Conservation (phyloP, 352 stramenopile species). For the Phytophthora ramorum region DNA sequence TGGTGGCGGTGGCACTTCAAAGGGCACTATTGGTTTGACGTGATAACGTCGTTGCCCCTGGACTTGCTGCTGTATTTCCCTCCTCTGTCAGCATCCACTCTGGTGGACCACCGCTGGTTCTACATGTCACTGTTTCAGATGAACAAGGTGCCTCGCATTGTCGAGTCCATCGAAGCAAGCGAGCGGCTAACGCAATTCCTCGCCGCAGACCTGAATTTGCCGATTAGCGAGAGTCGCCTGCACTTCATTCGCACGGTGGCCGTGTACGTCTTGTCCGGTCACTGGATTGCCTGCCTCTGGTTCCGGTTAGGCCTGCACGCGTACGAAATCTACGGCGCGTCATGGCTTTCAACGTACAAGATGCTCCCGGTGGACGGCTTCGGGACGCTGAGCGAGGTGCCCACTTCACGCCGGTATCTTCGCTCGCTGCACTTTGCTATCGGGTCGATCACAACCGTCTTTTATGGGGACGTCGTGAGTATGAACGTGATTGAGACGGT, state of each 20-base stretch:
- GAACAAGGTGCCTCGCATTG: slow-evolving; percentile 67
- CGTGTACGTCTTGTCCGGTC: slow-evolving; percentile 59
- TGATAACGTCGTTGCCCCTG: slow-evolving; percentile 49
- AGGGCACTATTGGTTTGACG: slow-evolving; percentile 30
- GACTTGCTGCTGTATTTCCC: slow-evolving; percentile 63
- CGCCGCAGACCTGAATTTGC: slow-evolving; percentile 55
- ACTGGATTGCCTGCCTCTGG: slow-evolving; percentile 81
- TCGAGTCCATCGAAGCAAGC: slow-evolving; percentile 53
- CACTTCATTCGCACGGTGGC: slow-evolving; percentile 59
- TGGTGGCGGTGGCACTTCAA: slow-evolving; percentile 19
- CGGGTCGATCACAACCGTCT: slow-evolving; percentile 73
- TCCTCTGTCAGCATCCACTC: slow-evolving; percentile 17
- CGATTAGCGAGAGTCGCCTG: slow-evolving; percentile 54
- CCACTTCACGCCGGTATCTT: slow-evolving; percentile 54
- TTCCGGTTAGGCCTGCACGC: slow-evolving; percentile 57
- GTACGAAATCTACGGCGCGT: slow-evolving; percentile 53
- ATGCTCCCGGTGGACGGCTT: slow-evolving; percentile 66
- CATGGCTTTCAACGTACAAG: slow-evolving; percentile 59
- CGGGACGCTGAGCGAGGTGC: slow-evolving; percentile 45
- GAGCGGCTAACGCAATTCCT: slow-evolving; percentile 65
- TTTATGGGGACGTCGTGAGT: slow-evolving; percentile 74
- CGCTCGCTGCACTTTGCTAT: slow-evolving; percentile 66
- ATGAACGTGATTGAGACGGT: slow-evolving; percentile 68
- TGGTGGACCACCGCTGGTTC: slow-evolving; percentile 52
- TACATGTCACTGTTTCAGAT: slow-evolving; percentile 65